phyloP scores from a whole-genome alignment of 2,329 filamentous ascomycete species.

The Alternaria incomplexa region DNA sequence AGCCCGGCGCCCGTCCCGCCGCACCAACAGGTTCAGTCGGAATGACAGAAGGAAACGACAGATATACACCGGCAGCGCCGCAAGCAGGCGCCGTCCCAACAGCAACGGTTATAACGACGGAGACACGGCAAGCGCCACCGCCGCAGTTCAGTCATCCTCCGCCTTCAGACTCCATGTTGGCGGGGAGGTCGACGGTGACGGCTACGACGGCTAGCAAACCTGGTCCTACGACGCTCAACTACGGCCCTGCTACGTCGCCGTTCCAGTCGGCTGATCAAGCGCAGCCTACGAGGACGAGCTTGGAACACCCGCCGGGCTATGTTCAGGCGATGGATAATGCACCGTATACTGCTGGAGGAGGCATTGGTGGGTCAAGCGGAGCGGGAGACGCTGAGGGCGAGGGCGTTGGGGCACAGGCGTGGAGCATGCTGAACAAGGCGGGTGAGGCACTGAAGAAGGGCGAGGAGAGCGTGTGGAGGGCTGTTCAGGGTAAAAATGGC shows the following conservation, averaged over 20 bases:
- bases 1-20: slow-evolving; percentile 50
- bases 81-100: slow-evolving; percentile 46
- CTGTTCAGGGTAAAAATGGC: slow-evolving; percentile 36
- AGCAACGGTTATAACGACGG: slow-evolving; percentile 39
- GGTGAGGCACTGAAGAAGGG: slow-evolving; percentile 45
- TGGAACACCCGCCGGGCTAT: slow-evolving; percentile 57
- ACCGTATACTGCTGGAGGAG: slow-evolving; percentile 50
- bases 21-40: slow-evolving; percentile 22
- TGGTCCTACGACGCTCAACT: slow-evolving; percentile 48
- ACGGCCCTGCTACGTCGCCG: slow-evolving; percentile 43
- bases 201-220: slow-evolving; percentile 31
- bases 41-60: slow-evolving; percentile 5
- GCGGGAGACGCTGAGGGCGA: slow-evolving; percentile 14
- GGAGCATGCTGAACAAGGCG: slow-evolving; percentile 45
- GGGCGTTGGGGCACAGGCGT: slow-evolving; percentile 41
- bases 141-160: slow-evolving; percentile 50
- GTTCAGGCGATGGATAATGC: slow-evolving; percentile 52
- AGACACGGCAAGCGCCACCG: slow-evolving; percentile 37
- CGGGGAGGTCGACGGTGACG: slow-evolving; percentile 48
- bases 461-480: slow-evolving; percentile 46
- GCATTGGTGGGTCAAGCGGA: slow-evolving; percentile 37
- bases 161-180: slow-evolving; percentile 45
- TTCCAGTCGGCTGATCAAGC: slow-evolving; percentile 27
- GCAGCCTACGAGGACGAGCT: slow-evolving; percentile 19
- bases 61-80: slow-evolving; percentile 38